Evolutionary conservation across 169 alveolate genomes (phyloP).

Genomic region (Plasmodium falciparum): DNA sequence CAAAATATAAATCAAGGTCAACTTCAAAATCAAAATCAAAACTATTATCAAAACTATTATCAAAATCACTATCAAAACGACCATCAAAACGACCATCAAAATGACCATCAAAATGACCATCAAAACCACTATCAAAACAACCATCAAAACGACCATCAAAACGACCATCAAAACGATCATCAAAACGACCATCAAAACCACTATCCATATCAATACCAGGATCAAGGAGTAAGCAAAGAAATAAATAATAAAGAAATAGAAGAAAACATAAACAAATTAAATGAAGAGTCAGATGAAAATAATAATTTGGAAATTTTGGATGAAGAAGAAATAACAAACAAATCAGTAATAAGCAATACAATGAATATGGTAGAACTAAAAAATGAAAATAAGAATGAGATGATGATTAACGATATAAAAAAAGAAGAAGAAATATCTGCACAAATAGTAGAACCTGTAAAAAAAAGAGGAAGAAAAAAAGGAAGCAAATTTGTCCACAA

Average conservation of each 20-base stretch:
- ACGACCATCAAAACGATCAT: no score
- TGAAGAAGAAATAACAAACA: not conserved
- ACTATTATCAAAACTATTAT: no score
- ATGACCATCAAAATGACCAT: no score
- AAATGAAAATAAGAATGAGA: not conserved
- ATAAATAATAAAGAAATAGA: not conserved
- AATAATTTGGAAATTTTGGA: not conserved
- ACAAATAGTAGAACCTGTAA: not conserved
- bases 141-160: no score
- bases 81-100: no score
- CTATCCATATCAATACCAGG: no score
- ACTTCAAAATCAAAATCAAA: no score
- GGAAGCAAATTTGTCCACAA: not conserved
- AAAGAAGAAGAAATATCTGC: not conserved
- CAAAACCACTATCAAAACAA: no score
- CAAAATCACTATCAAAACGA: no score
- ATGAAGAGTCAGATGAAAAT: not conserved
- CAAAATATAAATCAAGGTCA: no score
- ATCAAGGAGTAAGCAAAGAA: not conserved
- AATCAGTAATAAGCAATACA: not conserved
- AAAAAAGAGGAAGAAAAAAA: conserved; percentile 44
- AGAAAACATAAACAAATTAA: not conserved
- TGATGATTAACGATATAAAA: not conserved
- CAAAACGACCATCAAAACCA: no score
- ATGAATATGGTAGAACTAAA: not conserved